These are phyloP conservation scores for Phylloboletellus chloephorus DNA, from an alignment of 1,284 basidiomycete genomes.

Conservation along the genomic window DNA sequence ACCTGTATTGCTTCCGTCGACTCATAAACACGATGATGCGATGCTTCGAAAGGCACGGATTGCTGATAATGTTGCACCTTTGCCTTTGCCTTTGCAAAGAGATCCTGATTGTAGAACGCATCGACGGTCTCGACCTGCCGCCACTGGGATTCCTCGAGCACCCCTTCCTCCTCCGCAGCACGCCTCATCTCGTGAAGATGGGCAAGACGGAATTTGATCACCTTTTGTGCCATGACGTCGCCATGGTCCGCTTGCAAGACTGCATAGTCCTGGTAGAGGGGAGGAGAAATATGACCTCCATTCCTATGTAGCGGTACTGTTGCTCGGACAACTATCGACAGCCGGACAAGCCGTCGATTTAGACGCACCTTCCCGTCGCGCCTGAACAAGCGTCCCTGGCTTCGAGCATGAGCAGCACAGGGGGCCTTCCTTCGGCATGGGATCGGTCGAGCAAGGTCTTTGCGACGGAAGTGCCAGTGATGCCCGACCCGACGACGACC, in stretches of 20 bases:
- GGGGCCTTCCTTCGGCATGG: conserved; percentile 18
- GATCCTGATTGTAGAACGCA: conserved; percentile 32
- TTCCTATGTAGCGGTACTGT: conserved; percentile 18
- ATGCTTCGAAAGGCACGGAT: conserved; percentile 38
- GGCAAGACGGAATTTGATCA: conserved; percentile 28
- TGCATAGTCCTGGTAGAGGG: conserved; percentile 26
- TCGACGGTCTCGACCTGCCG: conserved; percentile 42
- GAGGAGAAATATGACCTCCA: conserved; percentile 28
- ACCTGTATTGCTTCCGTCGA: conserved; percentile 35
- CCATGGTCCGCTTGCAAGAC: conserved; percentile 20
- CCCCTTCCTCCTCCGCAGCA: conserved; percentile 28
- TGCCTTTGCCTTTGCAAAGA: conserved; percentile 33
- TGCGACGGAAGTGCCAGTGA: conserved; percentile 58
- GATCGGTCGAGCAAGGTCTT: conserved; percentile 45
- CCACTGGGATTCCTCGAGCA: conserved; percentile 35
- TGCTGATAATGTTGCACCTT: conserved; percentile 34
- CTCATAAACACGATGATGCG: conserved; percentile 29
- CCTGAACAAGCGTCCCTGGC: conserved; percentile 66
- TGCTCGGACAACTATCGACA: not conserved
- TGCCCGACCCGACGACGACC: conserved; percentile 66
- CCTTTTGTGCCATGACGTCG: conserved; percentile 18
- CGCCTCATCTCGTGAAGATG: conserved; percentile 26
- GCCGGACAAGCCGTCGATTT: not conserved
- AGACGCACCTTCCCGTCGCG: conserved; percentile 57
- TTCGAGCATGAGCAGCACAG: conserved; percentile 58